Base-by-base conservation (phyloP, 1,284 basidiomycete genomes). In the Pseudozyma sp. region DNA sequence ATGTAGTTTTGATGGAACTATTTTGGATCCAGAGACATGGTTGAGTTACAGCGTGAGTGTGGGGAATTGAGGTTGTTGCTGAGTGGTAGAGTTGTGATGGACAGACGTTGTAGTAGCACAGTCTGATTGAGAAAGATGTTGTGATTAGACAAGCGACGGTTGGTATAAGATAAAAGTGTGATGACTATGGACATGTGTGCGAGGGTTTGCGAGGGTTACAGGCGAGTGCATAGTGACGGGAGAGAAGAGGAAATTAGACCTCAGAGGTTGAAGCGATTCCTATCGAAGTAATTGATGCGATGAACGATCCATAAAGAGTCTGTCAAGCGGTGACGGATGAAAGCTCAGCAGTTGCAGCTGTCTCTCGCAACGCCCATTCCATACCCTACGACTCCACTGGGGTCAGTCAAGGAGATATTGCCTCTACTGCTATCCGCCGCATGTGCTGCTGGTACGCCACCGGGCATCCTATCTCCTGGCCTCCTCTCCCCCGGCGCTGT, bases 401-500 rank as follows among this genome's bases (percentile, higher is more conserved):
- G 61, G 51, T 75, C 65, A 6, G 64, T 67, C 31, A 81, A 55
- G 1, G 68, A 72, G 49, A 81, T 78, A 33, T 74, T 78, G 5
- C 80, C 79, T 30, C 69, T 56, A 47, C 71, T 77, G 44, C 75
- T 75, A n/a, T 76, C 65, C 2, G 69, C 67, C 1, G 77, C 77
- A 49, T 75, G 68, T 7, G 71, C 73, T 13, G 79, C 75, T 0
- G 82, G 81, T 7, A 58, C 79, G n/a, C 82, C 81, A 13, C 82
- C 82, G 0, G 81, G 82, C 72, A 84, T 81, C 29, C 82, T 75
- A 59, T 84, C 82, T 10, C 82, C 82, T 0, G 82, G 82, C 17
- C 81, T 68, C 30, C 76, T 70, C n/a, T 70, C 77, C 7, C 79
- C 77, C 3, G 77, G 75, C 7, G 50, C 73, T 3, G 75, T 70